These are phyloP conservation scores for Aureobasidium sp. DNA, from an alignment of 2,329 filamentous ascomycete genomes.

Conservation along the genomic window DNA sequence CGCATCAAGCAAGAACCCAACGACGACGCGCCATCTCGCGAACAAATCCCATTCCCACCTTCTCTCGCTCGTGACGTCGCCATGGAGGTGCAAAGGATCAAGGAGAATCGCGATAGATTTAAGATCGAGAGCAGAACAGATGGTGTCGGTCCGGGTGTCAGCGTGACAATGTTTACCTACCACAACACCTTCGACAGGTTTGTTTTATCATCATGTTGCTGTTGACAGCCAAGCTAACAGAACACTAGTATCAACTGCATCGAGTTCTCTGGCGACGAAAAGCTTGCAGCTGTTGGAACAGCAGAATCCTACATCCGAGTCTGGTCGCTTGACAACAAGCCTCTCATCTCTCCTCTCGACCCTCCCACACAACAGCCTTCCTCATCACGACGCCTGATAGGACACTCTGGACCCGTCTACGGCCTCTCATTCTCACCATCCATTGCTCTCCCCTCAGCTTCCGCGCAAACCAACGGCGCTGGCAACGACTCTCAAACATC, in stretches of 20 bases:
- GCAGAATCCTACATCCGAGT: slow-evolving; percentile 92
- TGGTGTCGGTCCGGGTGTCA: slow-evolving; percentile 73
- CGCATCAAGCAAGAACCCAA: slow-evolving; percentile 85
- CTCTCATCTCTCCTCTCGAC: slow-evolving; percentile 59
- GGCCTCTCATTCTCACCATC: slow-evolving; percentile 80
- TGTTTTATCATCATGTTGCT: background rate
- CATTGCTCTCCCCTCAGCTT: slow-evolving; percentile 34
- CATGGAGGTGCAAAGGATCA: slow-evolving; percentile 88
- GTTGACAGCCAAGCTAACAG: slow-evolving; percentile 16
- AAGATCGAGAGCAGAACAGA: slow-evolving; percentile 77
- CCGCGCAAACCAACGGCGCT: slow-evolving; percentile 3
- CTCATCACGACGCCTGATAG: slow-evolving; percentile 70
- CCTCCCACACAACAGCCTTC: slow-evolving; percentile 49
- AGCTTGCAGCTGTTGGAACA: slow-evolving; percentile 79
- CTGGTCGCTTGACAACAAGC: slow-evolving; percentile 81
- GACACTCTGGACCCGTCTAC: slow-evolving; percentile 84
- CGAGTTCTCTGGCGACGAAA: slow-evolving; percentile 88
- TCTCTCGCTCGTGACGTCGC: slow-evolving; percentile 83
- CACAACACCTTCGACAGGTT: slow-evolving; percentile 91
- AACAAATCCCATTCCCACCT: slow-evolving; percentile 76
- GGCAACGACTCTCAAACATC: slow-evolving; percentile 39
- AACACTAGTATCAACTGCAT: slow-evolving; percentile 68
- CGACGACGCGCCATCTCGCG: slow-evolving; percentile 63
- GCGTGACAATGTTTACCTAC: slow-evolving; percentile 96
- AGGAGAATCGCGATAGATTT: slow-evolving; percentile 87